Percentiles rank a stretch among this genome's conserved stretches.
Conservation (phyloP, 1,284 basidiomycete genomes). For the Naganishia sp. region DNA sequence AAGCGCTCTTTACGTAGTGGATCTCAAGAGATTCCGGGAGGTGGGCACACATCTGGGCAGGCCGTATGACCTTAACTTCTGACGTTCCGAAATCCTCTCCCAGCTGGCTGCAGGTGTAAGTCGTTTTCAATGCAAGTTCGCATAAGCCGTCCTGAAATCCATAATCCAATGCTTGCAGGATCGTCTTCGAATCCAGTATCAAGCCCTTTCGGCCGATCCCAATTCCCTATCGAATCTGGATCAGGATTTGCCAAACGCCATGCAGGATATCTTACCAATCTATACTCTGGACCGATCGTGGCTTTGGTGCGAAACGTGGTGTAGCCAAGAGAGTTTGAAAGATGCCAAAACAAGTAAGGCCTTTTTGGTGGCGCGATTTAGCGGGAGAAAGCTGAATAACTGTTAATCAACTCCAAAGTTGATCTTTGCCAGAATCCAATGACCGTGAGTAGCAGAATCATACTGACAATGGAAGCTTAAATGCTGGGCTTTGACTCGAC, state of each 20-base stretch:
- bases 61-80: background rate
- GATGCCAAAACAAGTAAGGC: conserved; percentile 57
- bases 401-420: conserved; percentile 61
- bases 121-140: conserved; percentile 28
- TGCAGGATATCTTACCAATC: conserved; percentile 84
- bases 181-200: conserved; percentile 87
- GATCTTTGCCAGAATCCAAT: conserved; percentile 91
- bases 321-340: conserved; percentile 55
- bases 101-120: conserved; percentile 77
- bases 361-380: background rate
- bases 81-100: conserved; percentile 19
- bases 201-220: conserved; percentile 88
- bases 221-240: conserved; percentile 92
- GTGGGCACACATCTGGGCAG: conserved; percentile 45
- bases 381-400: background rate
- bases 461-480: too few relatives aligned
- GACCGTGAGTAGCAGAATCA: conserved; percentile 62
- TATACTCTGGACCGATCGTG: conserved; percentile 84
- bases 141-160: background rate
- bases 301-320: conserved; percentile 74
- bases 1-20: conserved; percentile 93
- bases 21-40: conserved; percentile 91
- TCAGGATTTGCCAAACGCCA: conserved; percentile 93
- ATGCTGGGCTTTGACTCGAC: conserved; percentile 8
- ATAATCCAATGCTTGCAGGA: conserved; percentile 60